Evolutionary conservation across 1,284 basidiomycete species (phyloP).

Genomic region (Malassezia nana): DNA sequence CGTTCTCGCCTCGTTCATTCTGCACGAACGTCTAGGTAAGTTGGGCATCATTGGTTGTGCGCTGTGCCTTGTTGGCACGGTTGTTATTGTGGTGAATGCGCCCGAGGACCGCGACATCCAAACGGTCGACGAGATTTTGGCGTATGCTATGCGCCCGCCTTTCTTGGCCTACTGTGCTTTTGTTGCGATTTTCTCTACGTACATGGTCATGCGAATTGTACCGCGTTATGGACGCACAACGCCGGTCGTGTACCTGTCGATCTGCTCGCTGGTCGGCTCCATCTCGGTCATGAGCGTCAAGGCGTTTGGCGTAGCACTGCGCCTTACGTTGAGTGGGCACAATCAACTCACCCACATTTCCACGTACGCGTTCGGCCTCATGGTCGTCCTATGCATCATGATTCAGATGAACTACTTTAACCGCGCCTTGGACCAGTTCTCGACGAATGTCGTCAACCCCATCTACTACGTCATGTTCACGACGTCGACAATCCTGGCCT

Average conservation of each 20-base stretch:
- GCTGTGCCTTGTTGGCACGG: slow-evolving; percentile 75
- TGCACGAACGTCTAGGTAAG: slow-evolving; percentile 87
- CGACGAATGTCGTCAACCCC: slow-evolving; percentile 97
- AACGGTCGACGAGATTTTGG: slow-evolving; percentile 86
- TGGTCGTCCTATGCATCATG: slow-evolving; percentile 75
- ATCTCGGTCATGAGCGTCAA: slow-evolving; percentile 83
- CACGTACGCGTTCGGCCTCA: slow-evolving; percentile 84
- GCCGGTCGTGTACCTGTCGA: slow-evolving; percentile 84
- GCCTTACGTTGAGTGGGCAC: slow-evolving; percentile 82
- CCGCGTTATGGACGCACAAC: slow-evolving; percentile 80
- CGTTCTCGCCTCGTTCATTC: slow-evolving; percentile 72
- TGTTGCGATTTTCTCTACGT: slow-evolving; percentile 66
- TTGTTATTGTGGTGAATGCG: slow-evolving; percentile 92
- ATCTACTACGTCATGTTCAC: slow-evolving; percentile 98
- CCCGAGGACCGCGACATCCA: slow-evolving; percentile 87
- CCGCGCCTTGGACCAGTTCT: slow-evolving; percentile 92
- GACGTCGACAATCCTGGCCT: slow-evolving; percentile 86
- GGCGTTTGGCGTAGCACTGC: slow-evolving; percentile 90
- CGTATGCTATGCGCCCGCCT: slow-evolving; percentile 75
- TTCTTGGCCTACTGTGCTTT: slow-evolving; percentile 72
- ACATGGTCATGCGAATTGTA: slow-evolving; percentile 71
- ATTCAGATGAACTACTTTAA: slow-evolving; percentile 99
- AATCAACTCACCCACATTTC: slow-evolving; percentile 91
- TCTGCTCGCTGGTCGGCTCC: slow-evolving; percentile 79
- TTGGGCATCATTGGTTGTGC: slow-evolving; percentile 86